These are phyloP conservation scores for Cadophora luteo-olivacea DNA, from an alignment of 2,329 filamentous ascomycete genomes.

Conservation along the genomic window DNA sequence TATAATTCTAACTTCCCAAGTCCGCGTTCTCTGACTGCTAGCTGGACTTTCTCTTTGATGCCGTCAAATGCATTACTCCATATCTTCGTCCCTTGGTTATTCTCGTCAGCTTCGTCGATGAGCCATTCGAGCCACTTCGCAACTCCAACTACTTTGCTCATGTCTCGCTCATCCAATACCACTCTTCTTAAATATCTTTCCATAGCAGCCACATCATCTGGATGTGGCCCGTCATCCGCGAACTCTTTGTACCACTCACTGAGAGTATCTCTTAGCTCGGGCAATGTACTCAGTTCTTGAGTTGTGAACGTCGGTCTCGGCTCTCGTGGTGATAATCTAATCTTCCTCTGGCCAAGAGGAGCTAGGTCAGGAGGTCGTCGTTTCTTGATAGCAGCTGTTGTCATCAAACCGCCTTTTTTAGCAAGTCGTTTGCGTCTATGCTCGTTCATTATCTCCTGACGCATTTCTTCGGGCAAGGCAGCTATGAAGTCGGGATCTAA, in stretches of 20 bases:
- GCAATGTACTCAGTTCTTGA: constrained; percentile 57
- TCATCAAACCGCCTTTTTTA: constrained; percentile 59
- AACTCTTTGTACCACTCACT: constrained; percentile 80
- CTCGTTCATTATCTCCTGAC: constrained; percentile 78
- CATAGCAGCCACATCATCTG: constrained; percentile 77
- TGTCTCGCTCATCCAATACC: constrained; percentile 76
- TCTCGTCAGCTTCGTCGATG: constrained; percentile 55
- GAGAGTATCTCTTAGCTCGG: constrained; percentile 77
- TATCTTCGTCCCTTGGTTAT: constrained; percentile 45
- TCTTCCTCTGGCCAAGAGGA: constrained; percentile 41
- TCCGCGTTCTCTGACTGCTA: constrained; percentile 61
- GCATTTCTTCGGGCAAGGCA: constrained; percentile 82
- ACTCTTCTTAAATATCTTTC: constrained; percentile 75
- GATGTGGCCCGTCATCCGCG: constrained; percentile 75
- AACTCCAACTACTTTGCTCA: constrained; percentile 75
- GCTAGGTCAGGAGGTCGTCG: constrained; percentile 32
- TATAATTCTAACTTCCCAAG: constrained; percentile 60
- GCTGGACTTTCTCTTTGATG: constrained; percentile 59
- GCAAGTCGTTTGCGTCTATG: constrained; percentile 68
- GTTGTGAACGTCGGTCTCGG: constrained; percentile 67
- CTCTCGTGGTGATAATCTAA: constrained; percentile 56
- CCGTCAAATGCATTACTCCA: constrained; percentile 55
- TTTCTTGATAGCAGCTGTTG: constrained; percentile 35
- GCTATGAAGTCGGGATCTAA: constrained; percentile 71
- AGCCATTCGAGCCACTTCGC: constrained; percentile 71